These are phyloP conservation scores for Sporothrix humicola DNA, from an alignment of 2,329 filamentous ascomycete species.

Conservation along the genomic window DNA sequence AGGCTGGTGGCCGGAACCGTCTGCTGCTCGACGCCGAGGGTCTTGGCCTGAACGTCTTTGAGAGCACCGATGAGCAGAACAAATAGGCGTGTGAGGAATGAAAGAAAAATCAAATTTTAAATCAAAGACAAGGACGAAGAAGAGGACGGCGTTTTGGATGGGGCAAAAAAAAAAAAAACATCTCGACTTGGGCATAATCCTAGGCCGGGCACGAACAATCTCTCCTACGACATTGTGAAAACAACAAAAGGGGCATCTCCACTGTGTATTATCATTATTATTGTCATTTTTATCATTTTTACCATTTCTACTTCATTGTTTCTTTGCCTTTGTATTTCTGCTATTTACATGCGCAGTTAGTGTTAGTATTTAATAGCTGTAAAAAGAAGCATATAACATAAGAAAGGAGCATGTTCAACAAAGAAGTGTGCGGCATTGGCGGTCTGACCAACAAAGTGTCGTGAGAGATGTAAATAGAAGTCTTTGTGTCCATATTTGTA, in stretches of 20 bases:
- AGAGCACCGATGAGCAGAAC: conserved; percentile 50
- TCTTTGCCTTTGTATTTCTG: neutral
- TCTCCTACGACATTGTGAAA: conserved; percentile 25
- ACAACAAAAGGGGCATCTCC: conserved; percentile 32
- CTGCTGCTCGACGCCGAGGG: conserved; percentile 91
- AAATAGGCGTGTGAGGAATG: conserved; percentile 47
- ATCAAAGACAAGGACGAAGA: neutral
- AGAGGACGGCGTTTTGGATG: conserved; percentile 23
- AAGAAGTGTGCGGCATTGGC: no score
- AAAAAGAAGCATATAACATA: conserved; percentile 4
- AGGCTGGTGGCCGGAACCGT: conserved; percentile 86
- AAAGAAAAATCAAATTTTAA: neutral
- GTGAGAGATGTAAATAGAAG: no score
- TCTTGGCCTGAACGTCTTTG: conserved; percentile 85
- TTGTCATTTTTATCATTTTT: neutral
- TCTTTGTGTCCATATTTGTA: no score
- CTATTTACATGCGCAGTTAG: neutral
- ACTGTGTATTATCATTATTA: conserved; percentile 33
- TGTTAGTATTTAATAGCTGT: neutral
- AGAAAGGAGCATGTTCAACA: neutral
- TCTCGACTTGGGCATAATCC: neutral
- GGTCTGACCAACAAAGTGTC: no score
- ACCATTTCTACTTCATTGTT: neutral
- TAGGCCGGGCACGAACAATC: neutral
- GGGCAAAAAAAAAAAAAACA: neutral